Base-by-base conservation (phyloP, 371 early-diverging fungal genomes). In the Haplosporangium sp. region DNA sequence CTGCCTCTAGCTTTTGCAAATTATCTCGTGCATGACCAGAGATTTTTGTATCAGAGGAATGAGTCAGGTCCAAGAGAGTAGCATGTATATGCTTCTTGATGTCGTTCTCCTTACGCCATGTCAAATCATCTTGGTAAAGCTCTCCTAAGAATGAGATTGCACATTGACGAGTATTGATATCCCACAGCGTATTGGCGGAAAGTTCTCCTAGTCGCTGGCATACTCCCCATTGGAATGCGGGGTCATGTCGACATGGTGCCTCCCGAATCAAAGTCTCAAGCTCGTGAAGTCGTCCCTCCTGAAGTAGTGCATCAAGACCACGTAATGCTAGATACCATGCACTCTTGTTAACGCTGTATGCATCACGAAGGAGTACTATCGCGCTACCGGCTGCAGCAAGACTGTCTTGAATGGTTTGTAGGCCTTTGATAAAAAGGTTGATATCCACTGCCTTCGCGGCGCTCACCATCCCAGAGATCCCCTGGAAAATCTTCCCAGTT, bases 91-190 rank as follows among this genome's bases (percentile, higher is more conserved):
- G 17, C 15, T 52, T 48, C 42, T 61, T 69, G 44, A 61, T 11
- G 50, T 37, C 35, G 5, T 7, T 61, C 3, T 67, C 38, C 4
- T 48, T 50, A 15, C 62, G 56, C 69, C 62, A 62, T 50, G 3
- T 19, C 17, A 44, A 15, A 37, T 69, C 69, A 37, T 69, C 53
- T 13, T 34, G 34, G 56, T 69, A 69, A 1, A 69, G 0, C 40
- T 69, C 56, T 13, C 40, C 69, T 11, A 69, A 44, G 34, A 69
- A 62, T 17, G 27, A 37, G 1, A 69, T n/a, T 17, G 69, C 69
- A 17, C 34, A 19, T 20, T 34, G 15, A 38, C 69, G 69, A 20
- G 42, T 37, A 13, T 44, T 45, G 11, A 9, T 44, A 19, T 69
- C 62, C 69, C 69, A 61, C 6, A 17, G 11, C 13, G 62, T 19